Percentiles rank a stretch among this genome's conserved stretches.
Conservation (phyloP, 352 stramenopile genomes). For the Peronospora farinosa region DNA sequence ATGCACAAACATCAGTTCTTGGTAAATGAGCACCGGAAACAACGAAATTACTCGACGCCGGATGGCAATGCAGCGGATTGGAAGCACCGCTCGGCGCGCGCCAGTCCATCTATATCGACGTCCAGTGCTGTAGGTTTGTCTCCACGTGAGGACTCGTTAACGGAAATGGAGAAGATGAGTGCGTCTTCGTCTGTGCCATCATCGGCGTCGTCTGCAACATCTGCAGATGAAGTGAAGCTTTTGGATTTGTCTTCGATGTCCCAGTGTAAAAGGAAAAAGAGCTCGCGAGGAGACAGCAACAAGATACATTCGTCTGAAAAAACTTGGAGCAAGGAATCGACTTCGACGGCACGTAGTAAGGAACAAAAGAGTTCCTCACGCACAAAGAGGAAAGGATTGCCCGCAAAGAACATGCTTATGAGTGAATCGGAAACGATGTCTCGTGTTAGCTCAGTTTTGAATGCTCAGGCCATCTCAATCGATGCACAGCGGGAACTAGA, state of each 20-base stretch:
- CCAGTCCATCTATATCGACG: slow-evolving; percentile 13
- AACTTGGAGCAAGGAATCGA: slow-evolving; percentile 16
- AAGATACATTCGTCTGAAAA: slow-evolving; percentile 26
- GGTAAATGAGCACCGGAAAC: slow-evolving; percentile 8
- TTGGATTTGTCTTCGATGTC: slow-evolving; percentile 24
- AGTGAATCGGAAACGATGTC: slow-evolving; percentile 50
- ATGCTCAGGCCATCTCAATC: slow-evolving; percentile 58
- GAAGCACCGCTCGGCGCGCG: slow-evolving; percentile 14
- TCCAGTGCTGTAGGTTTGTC: slow-evolving; percentile 10
- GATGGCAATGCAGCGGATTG: slow-evolving; percentile 10
- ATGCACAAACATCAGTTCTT: slow-evolving; percentile 16
- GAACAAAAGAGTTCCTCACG: slow-evolving; percentile 20
- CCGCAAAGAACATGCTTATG: slow-evolving; percentile 36
- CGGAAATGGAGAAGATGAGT: slow-evolving; percentile 23
- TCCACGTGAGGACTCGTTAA: slow-evolving; percentile 17
- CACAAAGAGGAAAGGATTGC: slow-evolving; percentile 30
- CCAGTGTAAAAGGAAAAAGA: slow-evolving; percentile 24
- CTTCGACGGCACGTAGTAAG: slow-evolving; percentile 10
- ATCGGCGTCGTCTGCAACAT: slow-evolving; percentile 16
- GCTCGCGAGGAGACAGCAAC: slow-evolving; percentile 13
- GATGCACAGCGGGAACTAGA: slow-evolving; percentile 67
- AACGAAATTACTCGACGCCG: slow-evolving; percentile 20
- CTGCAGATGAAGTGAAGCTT: slow-evolving; percentile 19
- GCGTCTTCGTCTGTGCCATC: slow-evolving; percentile 20
- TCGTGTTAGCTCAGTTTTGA: slow-evolving; percentile 51